Conservation (phyloP, 2,329 filamentous ascomycete species). For the Colletotrichum cereale region DNA sequence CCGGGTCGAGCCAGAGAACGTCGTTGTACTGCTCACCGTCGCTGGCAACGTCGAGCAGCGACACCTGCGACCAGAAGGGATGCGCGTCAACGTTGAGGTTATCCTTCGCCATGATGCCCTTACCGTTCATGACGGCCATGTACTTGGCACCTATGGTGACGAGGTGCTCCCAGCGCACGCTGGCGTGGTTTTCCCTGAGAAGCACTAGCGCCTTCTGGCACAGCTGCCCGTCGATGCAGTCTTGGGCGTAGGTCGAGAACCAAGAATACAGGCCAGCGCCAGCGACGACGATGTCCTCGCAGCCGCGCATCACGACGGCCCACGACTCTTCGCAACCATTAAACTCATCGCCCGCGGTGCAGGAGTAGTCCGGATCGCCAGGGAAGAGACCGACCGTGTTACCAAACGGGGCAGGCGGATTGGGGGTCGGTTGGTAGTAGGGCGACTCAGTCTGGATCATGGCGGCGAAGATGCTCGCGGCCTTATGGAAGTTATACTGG, state of each 20-base stretch:
- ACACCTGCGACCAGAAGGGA: slow-evolving; percentile 47
- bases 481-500: slow-evolving; percentile 63
- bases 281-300: slow-evolving; percentile 43
- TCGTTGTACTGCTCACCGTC: slow-evolving; percentile 1
- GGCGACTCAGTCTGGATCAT: slow-evolving; percentile 78
- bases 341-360: slow-evolving; percentile 26
- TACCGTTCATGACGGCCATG: slow-evolving; percentile 45
- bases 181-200: slow-evolving; percentile 43
- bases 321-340: slow-evolving; percentile 44
- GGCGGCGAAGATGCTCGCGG: slow-evolving; percentile 66
- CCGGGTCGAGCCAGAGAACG: slow-evolving; percentile 45
- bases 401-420: slow-evolving; percentile 42
- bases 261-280: slow-evolving; percentile 46
- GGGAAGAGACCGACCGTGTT: slow-evolving; percentile 19
- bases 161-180: slow-evolving; percentile 45
- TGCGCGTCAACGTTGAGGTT: slow-evolving; percentile 47
- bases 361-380: slow-evolving; percentile 41
- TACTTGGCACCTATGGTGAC: slow-evolving; percentile 50
- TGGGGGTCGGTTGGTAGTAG: slow-evolving; percentile 62
- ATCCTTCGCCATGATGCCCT: slow-evolving; percentile 45
- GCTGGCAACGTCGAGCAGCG: slow-evolving; percentile 42
- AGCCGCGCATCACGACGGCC: slow-evolving; percentile 41
- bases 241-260: slow-evolving; percentile 44
- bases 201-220: slow-evolving; percentile 46
- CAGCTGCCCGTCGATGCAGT: slow-evolving; percentile 27